These are phyloP conservation scores for Teunomyces cretensis DNA, from an alignment of 805 yeast species.

Conservation along the genomic window DNA sequence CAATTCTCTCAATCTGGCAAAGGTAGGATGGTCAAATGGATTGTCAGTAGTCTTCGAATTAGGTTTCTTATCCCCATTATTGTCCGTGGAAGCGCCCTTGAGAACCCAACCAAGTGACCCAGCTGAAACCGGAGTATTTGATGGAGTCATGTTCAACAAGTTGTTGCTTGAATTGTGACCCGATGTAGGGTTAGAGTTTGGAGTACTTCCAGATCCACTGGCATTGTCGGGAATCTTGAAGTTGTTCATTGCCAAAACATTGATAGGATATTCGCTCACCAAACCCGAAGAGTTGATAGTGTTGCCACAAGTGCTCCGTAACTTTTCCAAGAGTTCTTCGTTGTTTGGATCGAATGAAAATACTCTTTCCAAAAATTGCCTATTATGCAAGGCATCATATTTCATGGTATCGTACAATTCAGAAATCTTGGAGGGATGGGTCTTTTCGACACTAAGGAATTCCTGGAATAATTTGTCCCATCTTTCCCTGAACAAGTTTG, in stretches of 20 bases:
- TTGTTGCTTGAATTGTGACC: conserved; percentile 19
- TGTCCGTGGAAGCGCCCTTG: conserved; percentile 31
- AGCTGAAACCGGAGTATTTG: conserved; percentile 39
- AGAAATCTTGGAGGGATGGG: conserved; percentile 94
- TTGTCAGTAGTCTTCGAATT: conserved; percentile 23
- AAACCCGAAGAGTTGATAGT: conserved; percentile 51
- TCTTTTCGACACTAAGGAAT: conserved; percentile 88
- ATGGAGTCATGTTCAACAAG: conserved; percentile 16
- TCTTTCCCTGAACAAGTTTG: conserved; percentile 83
- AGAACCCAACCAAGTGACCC: conserved; percentile 78
- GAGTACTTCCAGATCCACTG: conserved; percentile 1
- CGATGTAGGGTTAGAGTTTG: conserved; percentile 19
- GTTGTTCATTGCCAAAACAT: conserved; percentile 72
- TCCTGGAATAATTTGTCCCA: conserved; percentile 97
- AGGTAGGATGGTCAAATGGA: conserved; percentile 76
- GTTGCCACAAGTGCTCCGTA: conserved; percentile 43
- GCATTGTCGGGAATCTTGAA: conserved; percentile 56
- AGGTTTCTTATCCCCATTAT: conserved; percentile 18
- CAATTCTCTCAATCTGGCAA: conserved; percentile 78
- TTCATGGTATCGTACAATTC: conserved; percentile 98
- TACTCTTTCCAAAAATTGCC: conserved; percentile 81
- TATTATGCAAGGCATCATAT: conserved; percentile 93
- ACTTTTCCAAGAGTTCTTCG: conserved; percentile 30
- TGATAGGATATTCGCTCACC: conserved; percentile 72
- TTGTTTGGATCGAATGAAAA: conserved; percentile 62